Evolutionary conservation across 2,329 filamentous ascomycete genomes (phyloP).

Genomic region (Trichoderma sp.): DNA sequence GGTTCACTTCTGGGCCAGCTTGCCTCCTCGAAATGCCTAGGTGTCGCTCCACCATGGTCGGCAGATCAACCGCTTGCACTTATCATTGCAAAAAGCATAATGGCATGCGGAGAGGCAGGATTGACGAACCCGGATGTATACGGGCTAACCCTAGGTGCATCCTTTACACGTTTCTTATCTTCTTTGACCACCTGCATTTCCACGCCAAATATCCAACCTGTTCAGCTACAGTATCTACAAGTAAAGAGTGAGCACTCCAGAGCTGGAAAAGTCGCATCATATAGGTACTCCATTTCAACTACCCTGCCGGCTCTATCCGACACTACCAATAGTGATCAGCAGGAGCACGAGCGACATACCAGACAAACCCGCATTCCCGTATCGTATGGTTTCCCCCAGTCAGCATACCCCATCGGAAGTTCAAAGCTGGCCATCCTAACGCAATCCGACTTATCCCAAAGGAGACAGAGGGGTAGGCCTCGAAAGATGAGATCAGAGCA

Average conservation of each 20-base stretch:
- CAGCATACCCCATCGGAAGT: background rate
- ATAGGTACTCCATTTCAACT: constrained; percentile 37
- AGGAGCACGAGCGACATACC: background rate
- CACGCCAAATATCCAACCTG: constrained; percentile 37
- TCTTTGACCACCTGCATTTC: constrained; percentile 42
- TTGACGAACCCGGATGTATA: constrained; percentile 44
- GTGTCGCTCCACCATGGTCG: constrained; percentile 37
- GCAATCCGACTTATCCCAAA: constrained; percentile 31
- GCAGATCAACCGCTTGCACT: constrained; percentile 39
- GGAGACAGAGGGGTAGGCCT: constrained; percentile 35
- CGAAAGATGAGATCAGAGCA: constrained; percentile 31
- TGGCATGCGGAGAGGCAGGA: constrained; percentile 34
- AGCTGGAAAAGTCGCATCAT: constrained; percentile 42
- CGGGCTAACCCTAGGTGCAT: constrained; percentile 40
- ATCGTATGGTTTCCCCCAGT: constrained; percentile 25
- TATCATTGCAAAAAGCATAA: constrained; percentile 37
- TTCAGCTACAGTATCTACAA: constrained; percentile 38
- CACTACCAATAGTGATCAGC: background rate
- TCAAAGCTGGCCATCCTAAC: constrained; percentile 33
- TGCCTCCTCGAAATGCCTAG: constrained; percentile 32
- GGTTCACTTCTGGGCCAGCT: constrained; percentile 29
- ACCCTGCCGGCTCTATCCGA: constrained; percentile 19
- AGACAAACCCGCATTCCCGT: background rate
- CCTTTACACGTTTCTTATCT: constrained; percentile 43
- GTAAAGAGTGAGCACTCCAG: constrained; percentile 41